A percentile compares a stretch with the other conserved stretches of the same genome.
Conservation (phyloP, 331 rosid species). For the Dryas integrifolia region DNA sequence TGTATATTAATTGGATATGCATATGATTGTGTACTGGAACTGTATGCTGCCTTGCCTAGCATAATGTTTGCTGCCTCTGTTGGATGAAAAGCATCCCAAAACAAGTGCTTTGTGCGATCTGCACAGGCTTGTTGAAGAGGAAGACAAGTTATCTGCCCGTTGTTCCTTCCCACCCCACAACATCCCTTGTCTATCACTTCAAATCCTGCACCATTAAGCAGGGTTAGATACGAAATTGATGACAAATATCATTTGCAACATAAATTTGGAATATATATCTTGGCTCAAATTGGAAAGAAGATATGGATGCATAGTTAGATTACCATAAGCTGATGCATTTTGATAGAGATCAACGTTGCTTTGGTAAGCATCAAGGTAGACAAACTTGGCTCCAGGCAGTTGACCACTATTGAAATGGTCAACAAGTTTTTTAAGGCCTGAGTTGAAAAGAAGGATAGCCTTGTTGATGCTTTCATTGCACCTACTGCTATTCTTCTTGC, state of each 20-base stretch:
- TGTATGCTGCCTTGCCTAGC: constrained; percentile 52
- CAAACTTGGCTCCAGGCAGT: constrained; percentile 80
- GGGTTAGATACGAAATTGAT: not conserved
- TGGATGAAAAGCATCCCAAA: constrained; percentile 93
- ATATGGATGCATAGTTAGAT: not conserved
- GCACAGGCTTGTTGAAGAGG: constrained; percentile 69
- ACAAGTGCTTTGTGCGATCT: constrained; percentile 62
- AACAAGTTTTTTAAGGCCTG: constrained; percentile 60
- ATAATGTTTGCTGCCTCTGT: constrained; percentile 68
- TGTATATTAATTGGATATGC: constrained; percentile 76
- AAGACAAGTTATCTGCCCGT: constrained; percentile 88
- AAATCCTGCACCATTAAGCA: constrained; percentile 48
- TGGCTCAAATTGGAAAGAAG: too few relatives aligned
- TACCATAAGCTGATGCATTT: constrained; percentile 54
- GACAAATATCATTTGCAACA: not conserved
- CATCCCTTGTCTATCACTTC: constrained; percentile 79
- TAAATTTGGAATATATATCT: too few relatives aligned
- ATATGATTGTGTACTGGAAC: constrained; percentile 45
- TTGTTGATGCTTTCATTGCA: constrained; percentile 79
- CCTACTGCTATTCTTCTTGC: constrained; percentile 53
- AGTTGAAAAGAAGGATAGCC: constrained; percentile 58
- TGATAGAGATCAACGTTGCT: constrained; percentile 51
- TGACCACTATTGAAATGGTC: constrained; percentile 61
- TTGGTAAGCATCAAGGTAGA: constrained; percentile 59
- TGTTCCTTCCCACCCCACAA: constrained; percentile 89